Conservation (phyloP, 805 yeast genomes). For the Pichia scutulata region DNA sequence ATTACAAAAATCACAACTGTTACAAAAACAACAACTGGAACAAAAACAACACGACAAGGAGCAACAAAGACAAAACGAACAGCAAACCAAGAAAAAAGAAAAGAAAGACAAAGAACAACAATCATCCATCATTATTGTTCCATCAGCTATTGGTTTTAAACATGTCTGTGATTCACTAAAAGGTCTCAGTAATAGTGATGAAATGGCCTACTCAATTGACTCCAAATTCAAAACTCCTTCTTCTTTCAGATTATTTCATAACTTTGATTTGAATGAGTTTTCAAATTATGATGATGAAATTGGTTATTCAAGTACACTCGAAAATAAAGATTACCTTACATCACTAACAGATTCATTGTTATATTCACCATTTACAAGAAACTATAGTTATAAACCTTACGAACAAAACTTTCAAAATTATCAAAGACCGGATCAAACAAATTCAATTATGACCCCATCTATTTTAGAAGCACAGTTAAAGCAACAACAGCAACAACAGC, state of each 20-base stretch:
- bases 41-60: constrained; percentile 23
- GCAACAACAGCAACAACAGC: constrained; percentile 15
- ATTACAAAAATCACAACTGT: constrained; percentile 9
- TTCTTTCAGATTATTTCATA: constrained; percentile 19
- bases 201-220: constrained; percentile 20
- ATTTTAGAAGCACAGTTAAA: not conserved
- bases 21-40: constrained; percentile 11
- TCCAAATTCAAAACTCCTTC: constrained; percentile 17
- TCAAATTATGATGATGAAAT: constrained; percentile 11
- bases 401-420: constrained; percentile 8
- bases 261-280: constrained; percentile 11
- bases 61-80: constrained; percentile 23
- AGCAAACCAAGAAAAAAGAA: constrained; percentile 17
- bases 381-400: constrained; percentile 22
- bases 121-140: constrained; percentile 17
- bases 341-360: constrained; percentile 26
- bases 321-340: constrained; percentile 19
- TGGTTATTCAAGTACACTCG: constrained; percentile 10
- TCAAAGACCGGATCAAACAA: not conserved
- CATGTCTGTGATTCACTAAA: constrained; percentile 22
- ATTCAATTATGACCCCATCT: constrained; percentile 1
- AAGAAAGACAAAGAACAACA: constrained; percentile 23
- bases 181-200: constrained; percentile 19
- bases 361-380: constrained; percentile 28
- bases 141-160: constrained; percentile 19